Evolutionary conservation across 805 yeast genomes (phyloP).

Genomic region (Yarrowia sp.): DNA sequence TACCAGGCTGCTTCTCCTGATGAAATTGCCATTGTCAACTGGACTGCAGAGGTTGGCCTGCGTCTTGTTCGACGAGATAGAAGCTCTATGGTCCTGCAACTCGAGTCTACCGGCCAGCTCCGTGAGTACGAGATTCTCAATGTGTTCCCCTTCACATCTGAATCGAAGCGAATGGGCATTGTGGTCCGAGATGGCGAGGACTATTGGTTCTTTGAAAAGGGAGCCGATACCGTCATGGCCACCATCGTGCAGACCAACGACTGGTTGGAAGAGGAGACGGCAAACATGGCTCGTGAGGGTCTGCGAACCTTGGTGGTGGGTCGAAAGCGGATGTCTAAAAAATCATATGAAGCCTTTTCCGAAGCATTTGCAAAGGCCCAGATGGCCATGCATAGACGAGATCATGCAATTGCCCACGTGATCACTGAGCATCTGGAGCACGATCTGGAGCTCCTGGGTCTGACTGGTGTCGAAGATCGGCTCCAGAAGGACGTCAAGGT

Average conservation of each 20-base stretch:
- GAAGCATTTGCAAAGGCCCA: constrained; percentile 68
- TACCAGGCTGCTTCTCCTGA: constrained; percentile 99
- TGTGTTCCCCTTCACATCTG: constrained; percentile 92
- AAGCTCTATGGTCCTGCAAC: constrained; percentile 62
- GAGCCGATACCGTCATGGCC: constrained; percentile 95
- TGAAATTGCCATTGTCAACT: constrained; percentile 93
- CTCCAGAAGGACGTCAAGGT: constrained; percentile 88
- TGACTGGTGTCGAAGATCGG: constrained; percentile 97
- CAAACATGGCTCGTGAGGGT: constrained; percentile 98
- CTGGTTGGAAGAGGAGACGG: constrained; percentile 97
- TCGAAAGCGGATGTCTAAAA: constrained; percentile 61
- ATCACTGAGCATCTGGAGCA: constrained; percentile 69
- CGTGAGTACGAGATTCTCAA: constrained; percentile 66
- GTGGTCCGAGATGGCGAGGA: constrained; percentile 65
- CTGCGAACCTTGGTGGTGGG: constrained; percentile 91
- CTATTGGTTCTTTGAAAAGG: constrained; percentile 82
- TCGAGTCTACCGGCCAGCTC: constrained; percentile 49
- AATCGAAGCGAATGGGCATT: constrained; percentile 94
- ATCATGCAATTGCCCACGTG: constrained; percentile 63
- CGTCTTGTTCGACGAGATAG: constrained; percentile 81
- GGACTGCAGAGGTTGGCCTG: constrained; percentile 82
- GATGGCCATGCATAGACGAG: constrained; percentile 75
- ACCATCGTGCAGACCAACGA: constrained; percentile 79
- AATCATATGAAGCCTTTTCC: constrained; percentile 59
- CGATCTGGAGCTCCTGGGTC: constrained; percentile 79